Base-by-base conservation (phyloP, 441 rosid genomes). In the Mallotus repandus region DNA sequence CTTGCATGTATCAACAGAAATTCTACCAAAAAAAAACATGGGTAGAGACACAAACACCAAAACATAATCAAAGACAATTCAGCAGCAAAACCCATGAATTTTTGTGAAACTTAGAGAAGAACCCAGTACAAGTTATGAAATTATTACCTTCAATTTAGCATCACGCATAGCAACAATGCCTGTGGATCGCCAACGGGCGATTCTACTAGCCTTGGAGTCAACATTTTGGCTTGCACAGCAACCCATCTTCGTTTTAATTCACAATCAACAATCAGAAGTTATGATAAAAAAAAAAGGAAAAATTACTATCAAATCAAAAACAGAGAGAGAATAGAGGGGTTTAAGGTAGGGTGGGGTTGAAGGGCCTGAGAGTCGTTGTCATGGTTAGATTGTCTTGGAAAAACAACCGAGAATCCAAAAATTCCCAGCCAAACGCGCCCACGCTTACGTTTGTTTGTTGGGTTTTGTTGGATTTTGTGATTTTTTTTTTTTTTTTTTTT, bases 141-240 rank as follows among this genome's bases (percentile, higher is more conserved):
- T 4, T 49, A 64, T 73, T 82, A 79, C 99, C 95, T 92, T 95
- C 86, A 95, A 81, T 89, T 91, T 95, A 68, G 94, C 76, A 81
- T 95, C 98, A 22, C 97, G 96, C 61, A 95, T 78, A 46, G 91
- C 92, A 70, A 95, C 93, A 77, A 95, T 92, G 80, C 97, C 98
- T 38, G 99, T 92, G 63, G 98, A 89, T 79, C 98, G 93, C 99
- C 98, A 92, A 25, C 97, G 89, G 14, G 92, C 82, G 62, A 85
- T 38, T 82, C 93, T 83, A 74, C 57, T 79, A 48, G 93, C 91
- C 80, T 89, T 92, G 66, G 93, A 84, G 78, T 88, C 94, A 5
- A 84, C 90, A 75, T 80, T 70, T 78, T 83, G 89, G 93, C 98
- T 95, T 56, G 64, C 76, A 70, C 87, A 89, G 81, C 93, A 89